phyloP scores from a whole-genome alignment of 805 yeast genomes.

The Candida pini region DNA sequence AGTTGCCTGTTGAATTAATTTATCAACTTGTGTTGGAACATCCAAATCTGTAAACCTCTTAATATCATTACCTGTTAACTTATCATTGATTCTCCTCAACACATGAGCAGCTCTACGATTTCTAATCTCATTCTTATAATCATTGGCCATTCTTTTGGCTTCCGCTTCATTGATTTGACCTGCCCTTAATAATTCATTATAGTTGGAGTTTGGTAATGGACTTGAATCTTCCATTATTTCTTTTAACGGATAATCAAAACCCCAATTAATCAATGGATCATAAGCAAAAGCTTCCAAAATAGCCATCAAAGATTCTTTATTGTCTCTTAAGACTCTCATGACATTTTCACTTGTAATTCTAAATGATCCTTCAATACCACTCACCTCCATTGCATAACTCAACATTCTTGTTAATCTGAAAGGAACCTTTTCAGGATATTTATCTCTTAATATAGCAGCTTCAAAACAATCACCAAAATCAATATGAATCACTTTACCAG shows the following conservation, averaged over 20 bases:
- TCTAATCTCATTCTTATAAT: slow-evolving; percentile 67
- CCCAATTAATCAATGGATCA: slow-evolving; percentile 98
- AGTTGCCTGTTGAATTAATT: slow-evolving; percentile 91
- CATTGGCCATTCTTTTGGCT: slow-evolving; percentile 61
- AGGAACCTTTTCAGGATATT: slow-evolving; percentile 97
- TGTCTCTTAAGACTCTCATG: slow-evolving; percentile 88
- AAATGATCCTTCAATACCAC: slow-evolving; percentile 97
- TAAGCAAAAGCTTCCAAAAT: slow-evolving; percentile 96
- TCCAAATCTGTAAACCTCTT: slow-evolving; percentile 62
- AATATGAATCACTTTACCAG: slow-evolving; percentile 95
- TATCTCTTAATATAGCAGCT: slow-evolving; percentile 93
- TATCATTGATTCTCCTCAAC: slow-evolving; percentile 83
- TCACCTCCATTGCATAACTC: slow-evolving; percentile 97
- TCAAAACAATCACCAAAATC: slow-evolving; percentile 99
- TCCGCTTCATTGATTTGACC: slow-evolving; percentile 77
- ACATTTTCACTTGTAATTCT: slow-evolving; percentile 96
- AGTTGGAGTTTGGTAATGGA: slow-evolving; percentile 58
- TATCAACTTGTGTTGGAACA: slow-evolving; percentile 88
- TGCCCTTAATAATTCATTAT: slow-evolving; percentile 61
- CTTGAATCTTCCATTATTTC: slow-evolving; percentile 73
- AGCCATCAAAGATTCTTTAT: slow-evolving; percentile 96
- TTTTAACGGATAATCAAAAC: slow-evolving; percentile 85
- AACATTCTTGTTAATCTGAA: slow-evolving; percentile 95
- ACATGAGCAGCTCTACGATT: slow-evolving; percentile 90
- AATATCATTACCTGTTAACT: slow-evolving; percentile 91